Percentiles rank a stretch among this genome's conserved stretches.
Evolutionary conservation across 305 asterid species (phyloP).

Genomic region (Petunia hybrid): DNA sequence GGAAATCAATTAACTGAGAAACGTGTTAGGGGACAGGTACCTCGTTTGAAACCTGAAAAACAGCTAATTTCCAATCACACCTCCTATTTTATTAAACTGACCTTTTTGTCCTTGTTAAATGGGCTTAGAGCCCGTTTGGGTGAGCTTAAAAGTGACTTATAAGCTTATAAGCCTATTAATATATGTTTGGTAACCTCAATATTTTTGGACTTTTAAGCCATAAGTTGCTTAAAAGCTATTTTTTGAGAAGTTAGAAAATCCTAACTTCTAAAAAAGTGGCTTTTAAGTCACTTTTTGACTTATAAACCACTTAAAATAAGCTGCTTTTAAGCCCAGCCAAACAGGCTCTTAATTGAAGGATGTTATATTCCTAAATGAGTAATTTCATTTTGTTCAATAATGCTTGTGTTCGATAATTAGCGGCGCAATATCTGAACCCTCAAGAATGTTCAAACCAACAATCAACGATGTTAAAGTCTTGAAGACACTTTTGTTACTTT

Average conservation of each 20-base stretch:
- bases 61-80: slow-evolving; percentile 27
- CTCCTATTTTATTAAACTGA: not conserved
- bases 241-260: too few species aligned
- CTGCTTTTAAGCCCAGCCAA: too few species aligned
- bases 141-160: too few species aligned
- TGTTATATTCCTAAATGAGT: not conserved
- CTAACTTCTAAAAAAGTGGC: too few species aligned
- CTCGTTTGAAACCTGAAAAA: slow-evolving; percentile 28
- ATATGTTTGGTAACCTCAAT: too few species aligned
- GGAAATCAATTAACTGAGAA: slow-evolving; percentile 2
- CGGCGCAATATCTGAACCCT: slow-evolving; percentile 24
- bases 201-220: too few species aligned
- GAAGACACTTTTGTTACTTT: too few species aligned
- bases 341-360: not conserved
- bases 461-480: not conserved
- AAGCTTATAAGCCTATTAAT: too few species aligned
- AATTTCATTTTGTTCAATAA: slow-evolving; percentile 10
- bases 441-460: not conserved
- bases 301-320: too few species aligned
- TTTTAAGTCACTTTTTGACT: too few species aligned
- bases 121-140: too few species aligned
- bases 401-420: not conserved
- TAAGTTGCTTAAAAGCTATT: too few species aligned
- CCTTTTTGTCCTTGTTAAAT: not conserved
- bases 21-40: slow-evolving; percentile 21